Evolutionary conservation across 306 rosid species (phyloP).

Genomic region (Erythrophleum fordii): DNA sequence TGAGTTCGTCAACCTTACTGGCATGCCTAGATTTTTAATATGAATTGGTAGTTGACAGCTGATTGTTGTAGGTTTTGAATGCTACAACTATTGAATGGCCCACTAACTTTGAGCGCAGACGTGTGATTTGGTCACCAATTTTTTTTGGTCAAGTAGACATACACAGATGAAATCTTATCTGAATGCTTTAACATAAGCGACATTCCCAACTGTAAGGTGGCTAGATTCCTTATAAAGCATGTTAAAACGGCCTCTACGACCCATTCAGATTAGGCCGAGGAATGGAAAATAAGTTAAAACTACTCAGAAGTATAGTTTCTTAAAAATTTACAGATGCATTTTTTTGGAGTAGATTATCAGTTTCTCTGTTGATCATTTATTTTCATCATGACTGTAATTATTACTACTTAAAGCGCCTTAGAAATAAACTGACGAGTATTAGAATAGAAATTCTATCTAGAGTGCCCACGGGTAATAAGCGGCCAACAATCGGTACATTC

Average conservation of each 20-base stretch:
- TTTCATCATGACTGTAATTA: not conserved
- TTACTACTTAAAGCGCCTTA: not conserved
- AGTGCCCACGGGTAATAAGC: slow-evolving; percentile 5
- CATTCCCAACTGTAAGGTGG: not conserved
- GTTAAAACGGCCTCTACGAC: no score
- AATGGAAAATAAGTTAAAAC: not conserved
- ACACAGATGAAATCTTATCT: not conserved
- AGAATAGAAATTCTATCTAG: not conserved
- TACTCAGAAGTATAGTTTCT: not conserved
- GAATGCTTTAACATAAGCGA: not conserved
- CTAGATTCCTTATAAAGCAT: no score
- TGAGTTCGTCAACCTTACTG: slow-evolving; percentile 6
- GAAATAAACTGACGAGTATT: not conserved
- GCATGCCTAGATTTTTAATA: slow-evolving; percentile 17
- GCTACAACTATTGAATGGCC: not conserved
- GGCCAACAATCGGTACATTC: slow-evolving; percentile 36
- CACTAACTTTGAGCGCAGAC: not conserved
- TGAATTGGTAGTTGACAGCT: not conserved
- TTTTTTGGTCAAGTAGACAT: no score
- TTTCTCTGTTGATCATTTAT: not conserved
- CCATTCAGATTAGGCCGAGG: no score
- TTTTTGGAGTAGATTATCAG: not conserved
- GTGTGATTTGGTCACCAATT: not conserved
- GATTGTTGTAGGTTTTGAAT: slow-evolving; percentile 7
- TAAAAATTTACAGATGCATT: no score